Evolutionary conservation across 306 rosid genomes (phyloP), one percentile per base, ranked within the genome.

Genomic region (Aeschynomene evenia): DNA sequence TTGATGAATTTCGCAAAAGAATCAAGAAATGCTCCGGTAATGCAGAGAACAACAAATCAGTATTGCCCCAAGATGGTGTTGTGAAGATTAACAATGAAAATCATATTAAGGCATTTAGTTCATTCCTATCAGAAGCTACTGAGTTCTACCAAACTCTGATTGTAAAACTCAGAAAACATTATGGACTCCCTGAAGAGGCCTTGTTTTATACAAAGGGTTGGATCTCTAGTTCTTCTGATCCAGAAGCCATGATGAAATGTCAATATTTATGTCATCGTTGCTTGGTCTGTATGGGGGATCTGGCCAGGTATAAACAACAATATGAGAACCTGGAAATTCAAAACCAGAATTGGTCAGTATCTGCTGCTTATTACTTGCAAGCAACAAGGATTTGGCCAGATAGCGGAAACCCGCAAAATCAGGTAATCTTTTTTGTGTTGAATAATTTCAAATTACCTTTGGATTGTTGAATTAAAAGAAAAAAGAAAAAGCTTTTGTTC

Each of bases 251-350:
- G 78, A 71, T 68, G 64, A 82, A 68, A 50, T 82, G 82, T 72
- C 89, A 64, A 34, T 82, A 84, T 76, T 71, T 89, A 6, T 45
- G 51, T 45, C 21, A 45, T 45, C 51, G 51, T 2, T 45, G 18
- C 81, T 81, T 89, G 72, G 89, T 89, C 22, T 86, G 96, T 61
- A 85, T 89, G 19, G 96, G 92, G 37, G 92, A 89, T 81, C 86
- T 89, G 68, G 83, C 84, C 64, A 84, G 92, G 45, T 89, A 89
- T 77, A 81, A 45, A 81, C 85, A 86, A 77, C 92, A 82, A 13
- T 72, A 81, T 72, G 89, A 82, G 65, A 84, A 81, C 40, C 77
- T 75, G 24, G 82, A 84, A 40, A 26, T 22, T 7, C 82, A 45
- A 61, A 65, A 40, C 20, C 86, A 69, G 16, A 80, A 85, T 69